Base-by-base conservation (phyloP, 73 alveolate genomes). In the Tetrahymena elliotti region DNA sequence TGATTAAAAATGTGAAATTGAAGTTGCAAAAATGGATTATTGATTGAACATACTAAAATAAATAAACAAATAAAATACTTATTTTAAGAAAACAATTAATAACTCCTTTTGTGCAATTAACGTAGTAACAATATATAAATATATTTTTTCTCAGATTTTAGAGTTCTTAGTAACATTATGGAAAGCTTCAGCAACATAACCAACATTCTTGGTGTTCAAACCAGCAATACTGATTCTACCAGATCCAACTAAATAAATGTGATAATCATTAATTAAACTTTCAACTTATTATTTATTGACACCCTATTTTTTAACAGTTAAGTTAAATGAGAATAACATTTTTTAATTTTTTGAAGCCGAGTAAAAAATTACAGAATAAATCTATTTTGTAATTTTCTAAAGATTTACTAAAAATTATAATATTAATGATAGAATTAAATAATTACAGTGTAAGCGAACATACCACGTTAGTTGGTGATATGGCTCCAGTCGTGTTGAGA, bases 171-270 rank as follows among this genome's bases (percentile, higher is more conserved):
- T 94, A 8, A 94, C 96, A 35, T 94, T 53, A 41, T 94, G 95
- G 95, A 94, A 94, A 24, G 99, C 98, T 37, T 97, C 96, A 52
- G 99, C 98, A 68, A 98, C 98, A 95, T 95, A 97, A 38, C 98
- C 99, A 52, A 98, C 94, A 94, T 98, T 98, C 93, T 93, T 84
- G 88, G 98, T 96, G 95, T 97, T 98, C 35, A 98, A 93, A 20
- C 99, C 99, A 36, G 99, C 95, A 93, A 98, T 93, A 35, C 98
- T 94, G 83, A 97, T 97, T 97, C 99, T 97, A 35, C 99, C 99
- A 52, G 95, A 95, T 13, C 96, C 95, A n/a, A 97, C 82, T 93
- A 93, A 39, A 84, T 98, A 98, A 52, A 98, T 96, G 96, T 97
- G 98, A 83, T 95, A 96, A 93, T 98, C 97, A 40, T 95, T 93